A percentile compares a stretch with the other conserved stretches of the same genome.
These are phyloP conservation scores for Spizellomyces sp. DNA, from an alignment of 192 early-diverging fungal species.

Conservation along the genomic window DNA sequence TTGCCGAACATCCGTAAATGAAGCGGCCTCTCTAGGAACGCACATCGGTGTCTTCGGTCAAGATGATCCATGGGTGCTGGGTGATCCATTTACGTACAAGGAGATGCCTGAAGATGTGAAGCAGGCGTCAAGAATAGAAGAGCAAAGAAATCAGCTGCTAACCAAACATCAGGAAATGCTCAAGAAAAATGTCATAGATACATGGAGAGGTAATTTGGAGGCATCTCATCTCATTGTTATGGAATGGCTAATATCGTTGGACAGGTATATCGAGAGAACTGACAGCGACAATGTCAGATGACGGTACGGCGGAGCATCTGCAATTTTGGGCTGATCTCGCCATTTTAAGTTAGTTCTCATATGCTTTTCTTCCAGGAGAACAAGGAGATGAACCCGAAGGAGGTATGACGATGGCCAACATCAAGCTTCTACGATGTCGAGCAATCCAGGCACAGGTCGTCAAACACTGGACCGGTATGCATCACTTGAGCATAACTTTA, in stretches of 20 bases:
- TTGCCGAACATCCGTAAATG: background rate
- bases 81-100: conserved; percentile 47
- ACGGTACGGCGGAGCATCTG: background rate
- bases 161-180: conserved; percentile 39
- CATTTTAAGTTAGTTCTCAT: no score
- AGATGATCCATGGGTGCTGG: conserved; percentile 51
- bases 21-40: conserved; percentile 21
- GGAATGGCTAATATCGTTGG: no score
- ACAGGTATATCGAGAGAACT: no score
- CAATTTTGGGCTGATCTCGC: background rate
- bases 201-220: conserved; percentile 30
- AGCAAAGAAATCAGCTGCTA: conserved; percentile 43
- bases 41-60: conserved; percentile 61
- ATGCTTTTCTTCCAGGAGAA: no score
- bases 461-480: conserved; percentile 40
- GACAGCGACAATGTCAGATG: background rate
- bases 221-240: background rate
- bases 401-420: conserved; percentile 31
- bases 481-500: background rate
- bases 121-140: conserved; percentile 38
- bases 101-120: conserved; percentile 43
- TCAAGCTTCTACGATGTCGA: conserved; percentile 38
- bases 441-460: conserved; percentile 39
- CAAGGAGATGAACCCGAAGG: background rate
- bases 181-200: conserved; percentile 50